A percentile compares a stretch with the other conserved stretches of the same genome.
These are phyloP conservation scores for Penicillium lagena DNA, from an alignment of 495 filamentous ascomycete species.

Conservation along the genomic window DNA sequence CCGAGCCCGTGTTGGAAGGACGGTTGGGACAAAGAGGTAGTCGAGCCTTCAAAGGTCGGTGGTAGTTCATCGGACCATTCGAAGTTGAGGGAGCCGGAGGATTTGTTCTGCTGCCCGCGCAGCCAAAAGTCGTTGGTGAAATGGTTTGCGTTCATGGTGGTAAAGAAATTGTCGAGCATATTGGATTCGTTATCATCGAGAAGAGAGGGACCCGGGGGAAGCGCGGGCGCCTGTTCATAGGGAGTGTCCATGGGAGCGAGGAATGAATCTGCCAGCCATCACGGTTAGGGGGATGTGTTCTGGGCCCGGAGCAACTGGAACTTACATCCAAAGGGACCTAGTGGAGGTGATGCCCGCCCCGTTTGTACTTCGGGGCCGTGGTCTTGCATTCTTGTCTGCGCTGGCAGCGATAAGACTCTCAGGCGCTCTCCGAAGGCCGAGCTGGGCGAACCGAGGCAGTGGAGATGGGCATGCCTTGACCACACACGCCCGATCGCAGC, in stretches of 20 bases:
- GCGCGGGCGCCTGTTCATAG: constrained; percentile 49
- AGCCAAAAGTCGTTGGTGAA: constrained; percentile 45
- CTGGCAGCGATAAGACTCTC: too few relatives aligned
- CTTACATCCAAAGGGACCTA: constrained; percentile 58
- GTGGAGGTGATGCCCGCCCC: constrained; percentile 24
- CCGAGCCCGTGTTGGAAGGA: constrained; percentile 20
- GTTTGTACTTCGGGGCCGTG: constrained; percentile 21
- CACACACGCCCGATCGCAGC: neutral
- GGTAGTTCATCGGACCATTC: constrained; percentile 52
- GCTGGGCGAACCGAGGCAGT: constrained; percentile 13
- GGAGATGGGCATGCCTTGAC: constrained; percentile 28
- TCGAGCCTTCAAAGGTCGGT: constrained; percentile 53
- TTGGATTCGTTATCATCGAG: constrained; percentile 56
- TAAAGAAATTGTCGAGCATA: constrained; percentile 58
- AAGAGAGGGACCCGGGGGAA: constrained; percentile 52
- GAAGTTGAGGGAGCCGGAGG: constrained; percentile 35
- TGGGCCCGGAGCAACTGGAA: constrained; percentile 6
- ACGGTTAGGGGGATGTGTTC: constrained; percentile 7
- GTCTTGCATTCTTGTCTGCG: constrained; percentile 25
- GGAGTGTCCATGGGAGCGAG: constrained; percentile 45
- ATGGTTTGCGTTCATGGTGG: constrained; percentile 49
- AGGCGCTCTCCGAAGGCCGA: neutral
- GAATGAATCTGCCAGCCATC: constrained; percentile 30
- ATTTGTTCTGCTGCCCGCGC: constrained; percentile 33
- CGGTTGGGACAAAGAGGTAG: constrained; percentile 53